Percentiles rank a stretch among this genome's conserved stretches.
Conservation (phyloP, 257 asterid species). For the Leonotis leonurus region DNA sequence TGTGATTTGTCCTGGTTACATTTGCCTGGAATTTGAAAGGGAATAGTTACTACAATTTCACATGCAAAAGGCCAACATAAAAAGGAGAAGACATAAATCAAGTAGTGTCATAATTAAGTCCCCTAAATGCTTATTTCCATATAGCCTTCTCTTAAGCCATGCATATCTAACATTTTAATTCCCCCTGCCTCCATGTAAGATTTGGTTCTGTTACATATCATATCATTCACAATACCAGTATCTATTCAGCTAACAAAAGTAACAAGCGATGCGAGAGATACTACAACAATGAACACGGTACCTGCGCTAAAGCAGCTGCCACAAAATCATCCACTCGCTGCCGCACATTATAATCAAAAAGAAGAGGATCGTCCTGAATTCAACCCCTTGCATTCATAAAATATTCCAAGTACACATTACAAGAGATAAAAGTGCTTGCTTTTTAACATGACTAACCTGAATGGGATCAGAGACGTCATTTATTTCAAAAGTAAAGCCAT, state of each 20-base stretch:
- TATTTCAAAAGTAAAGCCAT: constrained; percentile 67
- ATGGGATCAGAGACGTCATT: constrained; percentile 61
- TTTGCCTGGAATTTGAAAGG: constrained; percentile 43
- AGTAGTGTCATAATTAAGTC: constrained; percentile 2
- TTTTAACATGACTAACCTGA: constrained; percentile 40
- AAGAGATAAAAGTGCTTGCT: constrained; percentile 6
- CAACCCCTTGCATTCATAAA: constrained; percentile 13
- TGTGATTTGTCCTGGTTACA: constrained; percentile 62
- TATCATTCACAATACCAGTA: not conserved
- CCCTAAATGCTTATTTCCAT: not conserved
- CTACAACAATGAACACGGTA: constrained; percentile 16
- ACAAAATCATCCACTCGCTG: constrained; percentile 74
- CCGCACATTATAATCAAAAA: constrained; percentile 67
- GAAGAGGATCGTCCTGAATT: constrained; percentile 59
- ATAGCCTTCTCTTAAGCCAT: not conserved
- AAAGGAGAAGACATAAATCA: not conserved
- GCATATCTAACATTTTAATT: not conserved
- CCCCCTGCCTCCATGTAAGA: not conserved
- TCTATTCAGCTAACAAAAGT: constrained; percentile 1
- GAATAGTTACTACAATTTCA: not conserved
- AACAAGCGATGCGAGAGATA: constrained; percentile 6
- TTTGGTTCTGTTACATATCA: not conserved
- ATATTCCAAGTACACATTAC: constrained; percentile 4
- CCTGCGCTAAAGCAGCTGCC: constrained; percentile 70
- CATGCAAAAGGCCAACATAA: constrained; percentile 1